Evolutionary conservation across 2,329 filamentous ascomycete genomes (phyloP).

Genomic region (Penicillium sp.): DNA sequence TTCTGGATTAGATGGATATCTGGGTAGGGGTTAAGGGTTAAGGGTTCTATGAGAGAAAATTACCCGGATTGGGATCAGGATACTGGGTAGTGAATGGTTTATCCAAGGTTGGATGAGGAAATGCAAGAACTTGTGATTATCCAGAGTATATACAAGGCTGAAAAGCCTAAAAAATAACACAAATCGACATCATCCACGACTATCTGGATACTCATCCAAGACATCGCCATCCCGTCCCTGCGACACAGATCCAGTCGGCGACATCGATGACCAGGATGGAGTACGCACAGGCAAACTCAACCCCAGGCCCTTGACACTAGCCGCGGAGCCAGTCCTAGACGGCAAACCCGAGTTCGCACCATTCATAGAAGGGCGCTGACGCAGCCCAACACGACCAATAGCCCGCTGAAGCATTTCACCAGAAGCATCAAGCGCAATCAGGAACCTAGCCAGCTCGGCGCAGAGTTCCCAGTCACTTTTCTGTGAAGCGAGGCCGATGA

Average conservation of each 20-base stretch:
- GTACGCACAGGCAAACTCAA: conserved; percentile 29
- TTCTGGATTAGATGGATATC: conserved; percentile 44
- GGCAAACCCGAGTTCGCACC: conserved; percentile 13
- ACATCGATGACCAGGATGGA: conserved; percentile 32
- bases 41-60: too few relatives aligned
- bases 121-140: too few relatives aligned
- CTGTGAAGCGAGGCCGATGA: conserved; percentile 73
- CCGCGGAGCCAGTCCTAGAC: conserved; percentile 21
- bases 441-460: conserved; percentile 88
- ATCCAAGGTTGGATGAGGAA: too few relatives aligned
- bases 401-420: conserved; percentile 64
- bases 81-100: too few relatives aligned
- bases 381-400: conserved; percentile 40
- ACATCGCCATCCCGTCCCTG: conserved; percentile 17
- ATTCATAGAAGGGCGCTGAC: conserved; percentile 11
- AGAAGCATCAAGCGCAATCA: conserved; percentile 84
- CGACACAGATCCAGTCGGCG: conserved; percentile 27
- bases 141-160: conserved; percentile 5
- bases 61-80: too few relatives aligned
- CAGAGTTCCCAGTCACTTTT: conserved; percentile 94
- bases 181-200: conserved; percentile 5
- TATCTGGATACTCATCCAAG: conserved; percentile 14
- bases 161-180: too few relatives aligned
- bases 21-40: too few relatives aligned
- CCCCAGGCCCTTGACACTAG: conserved; percentile 33